Conservation (phyloP, 352 stramenopile species). For the Pythium coloratum region DNA sequence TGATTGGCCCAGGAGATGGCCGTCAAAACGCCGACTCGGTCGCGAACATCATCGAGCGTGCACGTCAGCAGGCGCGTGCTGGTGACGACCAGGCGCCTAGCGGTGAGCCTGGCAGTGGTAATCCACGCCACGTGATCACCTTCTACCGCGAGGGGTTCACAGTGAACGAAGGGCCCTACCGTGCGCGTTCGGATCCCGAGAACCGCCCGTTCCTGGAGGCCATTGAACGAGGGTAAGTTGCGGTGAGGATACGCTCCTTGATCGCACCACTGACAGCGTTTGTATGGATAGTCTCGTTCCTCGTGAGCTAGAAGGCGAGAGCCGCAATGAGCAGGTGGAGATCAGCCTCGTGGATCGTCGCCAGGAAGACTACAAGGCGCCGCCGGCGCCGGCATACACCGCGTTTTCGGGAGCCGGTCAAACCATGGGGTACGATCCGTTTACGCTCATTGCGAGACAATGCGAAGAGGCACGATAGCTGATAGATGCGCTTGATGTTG, state of each 20-base stretch:
- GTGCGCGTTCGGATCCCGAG: slow-evolving; percentile 56
- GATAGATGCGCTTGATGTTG: background rate
- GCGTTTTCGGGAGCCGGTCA: slow-evolving; percentile 86
- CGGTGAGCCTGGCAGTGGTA: slow-evolving; percentile 17
- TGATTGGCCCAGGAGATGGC: slow-evolving; percentile 55
- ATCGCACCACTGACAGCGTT: background rate
- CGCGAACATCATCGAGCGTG: slow-evolving; percentile 82
- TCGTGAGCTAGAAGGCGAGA: slow-evolving; percentile 70
- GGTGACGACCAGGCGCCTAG: slow-evolving; percentile 25
- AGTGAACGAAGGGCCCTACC: slow-evolving; percentile 79
- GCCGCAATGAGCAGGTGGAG: slow-evolving; percentile 68
- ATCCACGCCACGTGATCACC: slow-evolving; percentile 70
- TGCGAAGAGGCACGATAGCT: background rate
- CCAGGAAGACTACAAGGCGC: slow-evolving; percentile 77
- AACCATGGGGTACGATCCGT: slow-evolving; percentile 29
- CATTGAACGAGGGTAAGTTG: slow-evolving; percentile 62
- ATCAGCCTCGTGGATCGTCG: slow-evolving; percentile 87
- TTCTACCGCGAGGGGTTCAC: slow-evolving; percentile 88
- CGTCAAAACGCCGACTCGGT: slow-evolving; percentile 48
- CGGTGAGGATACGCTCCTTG: no score
- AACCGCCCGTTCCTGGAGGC: slow-evolving; percentile 82
- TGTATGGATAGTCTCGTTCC: slow-evolving; percentile 54
- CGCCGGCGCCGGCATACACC: slow-evolving; percentile 73
- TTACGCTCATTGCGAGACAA: background rate
- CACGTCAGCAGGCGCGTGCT: slow-evolving; percentile 61